phyloP scores from a whole-genome alignment of 768 basidiomycete genomes.

The Russula griseocarnosa region DNA sequence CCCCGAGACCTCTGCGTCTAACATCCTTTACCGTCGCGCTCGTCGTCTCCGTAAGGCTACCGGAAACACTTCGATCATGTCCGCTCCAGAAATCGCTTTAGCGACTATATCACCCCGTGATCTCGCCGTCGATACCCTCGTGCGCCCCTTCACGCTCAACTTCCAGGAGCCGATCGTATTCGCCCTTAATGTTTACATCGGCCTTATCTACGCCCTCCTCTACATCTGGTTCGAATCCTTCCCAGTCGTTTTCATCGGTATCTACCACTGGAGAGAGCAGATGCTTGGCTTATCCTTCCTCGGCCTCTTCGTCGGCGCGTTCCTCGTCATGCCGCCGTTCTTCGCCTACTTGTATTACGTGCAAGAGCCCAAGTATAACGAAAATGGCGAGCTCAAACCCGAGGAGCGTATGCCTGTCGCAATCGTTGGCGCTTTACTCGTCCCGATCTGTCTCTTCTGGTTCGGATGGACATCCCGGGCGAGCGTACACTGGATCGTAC shows the following conservation, averaged over 20 bases:
- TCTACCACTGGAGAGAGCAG: slow-evolving; percentile 36
- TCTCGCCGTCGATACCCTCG: slow-evolving; percentile 31
- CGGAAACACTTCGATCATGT: slow-evolving; percentile 32
- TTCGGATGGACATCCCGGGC: slow-evolving; percentile 36
- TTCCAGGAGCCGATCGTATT: slow-evolving; percentile 35
- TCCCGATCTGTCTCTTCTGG: slow-evolving; percentile 37
- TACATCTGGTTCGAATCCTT: slow-evolving; percentile 39
- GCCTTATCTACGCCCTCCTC: slow-evolving; percentile 36
- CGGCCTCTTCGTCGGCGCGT: slow-evolving; percentile 24
- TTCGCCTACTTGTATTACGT: slow-evolving; percentile 25
- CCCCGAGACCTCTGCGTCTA: slow-evolving; percentile 35
- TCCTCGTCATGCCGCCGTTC: slow-evolving; percentile 21
- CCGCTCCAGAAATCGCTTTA: slow-evolving; percentile 32
- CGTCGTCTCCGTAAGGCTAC: slow-evolving; percentile 34
- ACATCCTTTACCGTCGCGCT: slow-evolving; percentile 36
- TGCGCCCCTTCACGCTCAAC: slow-evolving; percentile 35
- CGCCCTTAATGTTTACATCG: slow-evolving; percentile 35
- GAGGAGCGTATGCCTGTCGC: slow-evolving; percentile 37
- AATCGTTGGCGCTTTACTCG: slow-evolving; percentile 34
- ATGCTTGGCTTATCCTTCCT: slow-evolving; percentile 36
- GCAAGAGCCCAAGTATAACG: slow-evolving; percentile 26
- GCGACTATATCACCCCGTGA: slow-evolving; percentile 27
- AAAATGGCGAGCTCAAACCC: slow-evolving; percentile 27
- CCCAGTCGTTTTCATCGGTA: slow-evolving; percentile 35
- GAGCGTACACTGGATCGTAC: slow-evolving; percentile 37